Conservation (phyloP, 139 green algal species). For the Desmodesmus armatus region DNA sequence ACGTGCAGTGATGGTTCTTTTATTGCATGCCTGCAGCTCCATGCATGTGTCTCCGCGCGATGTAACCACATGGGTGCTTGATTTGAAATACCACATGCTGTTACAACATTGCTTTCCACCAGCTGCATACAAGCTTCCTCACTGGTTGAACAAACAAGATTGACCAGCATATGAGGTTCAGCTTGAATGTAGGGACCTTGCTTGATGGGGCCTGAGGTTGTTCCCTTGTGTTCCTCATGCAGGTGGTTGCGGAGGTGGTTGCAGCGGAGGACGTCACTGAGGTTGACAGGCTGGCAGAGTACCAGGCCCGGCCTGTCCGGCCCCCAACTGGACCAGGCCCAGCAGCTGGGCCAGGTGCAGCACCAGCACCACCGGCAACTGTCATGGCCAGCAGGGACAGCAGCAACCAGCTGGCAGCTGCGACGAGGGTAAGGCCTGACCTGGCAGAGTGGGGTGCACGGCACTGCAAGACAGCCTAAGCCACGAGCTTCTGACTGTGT, state of each 20-base stretch:
- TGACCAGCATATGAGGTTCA: no score
- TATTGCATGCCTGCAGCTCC: no score
- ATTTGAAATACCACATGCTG: no score
- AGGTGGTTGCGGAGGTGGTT: constrained; percentile 31
- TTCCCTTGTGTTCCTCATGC: neutral
- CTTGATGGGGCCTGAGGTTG: neutral
- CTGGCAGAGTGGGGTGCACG: neutral
- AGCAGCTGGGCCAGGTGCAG: neutral
- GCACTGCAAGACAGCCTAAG: neutral
- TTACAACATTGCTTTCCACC: constrained; percentile 1
- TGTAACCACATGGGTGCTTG: no score
- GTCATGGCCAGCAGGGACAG: constrained; percentile 37
- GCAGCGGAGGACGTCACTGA: constrained; percentile 49
- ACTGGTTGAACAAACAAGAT: no score
- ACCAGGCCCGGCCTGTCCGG: constrained; percentile 9
- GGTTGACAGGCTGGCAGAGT: constrained; percentile 35
- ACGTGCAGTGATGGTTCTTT: no score
- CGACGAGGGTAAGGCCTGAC: neutral
- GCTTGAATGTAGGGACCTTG: neutral
- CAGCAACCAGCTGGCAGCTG: neutral
- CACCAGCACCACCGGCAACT: constrained; percentile 29
- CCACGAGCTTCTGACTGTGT: no score
- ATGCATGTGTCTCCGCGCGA: no score
- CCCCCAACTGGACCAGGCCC: neutral
- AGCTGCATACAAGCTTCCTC: neutral